Evolutionary conservation across 78 protist genomes (phyloP).

Genomic region (Dictyostelium brefeldianum): DNA sequence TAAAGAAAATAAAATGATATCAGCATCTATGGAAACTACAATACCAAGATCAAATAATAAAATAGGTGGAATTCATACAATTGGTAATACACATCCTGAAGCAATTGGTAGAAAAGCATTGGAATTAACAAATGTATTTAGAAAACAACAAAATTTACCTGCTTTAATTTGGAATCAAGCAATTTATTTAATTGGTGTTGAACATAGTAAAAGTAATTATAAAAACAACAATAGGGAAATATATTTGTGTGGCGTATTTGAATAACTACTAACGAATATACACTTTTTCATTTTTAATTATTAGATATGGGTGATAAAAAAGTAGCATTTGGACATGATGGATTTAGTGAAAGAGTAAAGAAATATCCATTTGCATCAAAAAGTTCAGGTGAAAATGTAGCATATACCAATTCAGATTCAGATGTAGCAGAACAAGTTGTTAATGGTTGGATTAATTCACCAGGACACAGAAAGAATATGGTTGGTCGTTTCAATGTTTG

Average conservation of each 20-base stretch:
- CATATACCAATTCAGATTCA: constrained; percentile 13
- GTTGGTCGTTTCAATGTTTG: constrained; percentile 43
- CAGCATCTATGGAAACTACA: constrained; percentile 8
- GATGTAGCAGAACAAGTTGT: constrained; percentile 46
- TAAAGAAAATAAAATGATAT: background rate
- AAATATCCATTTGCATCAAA: constrained; percentile 31
- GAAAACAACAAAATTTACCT: background rate
- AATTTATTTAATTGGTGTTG: constrained; percentile 37
- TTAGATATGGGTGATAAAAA: constrained; percentile 69
- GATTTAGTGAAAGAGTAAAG: constrained; percentile 51
- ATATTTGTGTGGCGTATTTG: no score
- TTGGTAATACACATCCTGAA: constrained; percentile 45
- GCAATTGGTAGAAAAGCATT: constrained; percentile 63
- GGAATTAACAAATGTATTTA: constrained; percentile 46
- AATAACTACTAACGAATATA: background rate
- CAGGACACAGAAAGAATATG: constrained; percentile 74
- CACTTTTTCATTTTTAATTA: no score
- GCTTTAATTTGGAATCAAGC: constrained; percentile 56
- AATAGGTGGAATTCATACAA: constrained; percentile 13
- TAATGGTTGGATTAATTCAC: constrained; percentile 78
- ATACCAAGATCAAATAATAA: background rate
- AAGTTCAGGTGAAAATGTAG: constrained; percentile 80
- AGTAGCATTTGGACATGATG: constrained; percentile 79
- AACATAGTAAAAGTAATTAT: constrained; percentile 54
- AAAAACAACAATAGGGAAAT: background rate